These are phyloP conservation scores for Hordeum pubiflorum DNA, from an alignment of 202 grass and related monocot genomes.

Conservation along the genomic window DNA sequence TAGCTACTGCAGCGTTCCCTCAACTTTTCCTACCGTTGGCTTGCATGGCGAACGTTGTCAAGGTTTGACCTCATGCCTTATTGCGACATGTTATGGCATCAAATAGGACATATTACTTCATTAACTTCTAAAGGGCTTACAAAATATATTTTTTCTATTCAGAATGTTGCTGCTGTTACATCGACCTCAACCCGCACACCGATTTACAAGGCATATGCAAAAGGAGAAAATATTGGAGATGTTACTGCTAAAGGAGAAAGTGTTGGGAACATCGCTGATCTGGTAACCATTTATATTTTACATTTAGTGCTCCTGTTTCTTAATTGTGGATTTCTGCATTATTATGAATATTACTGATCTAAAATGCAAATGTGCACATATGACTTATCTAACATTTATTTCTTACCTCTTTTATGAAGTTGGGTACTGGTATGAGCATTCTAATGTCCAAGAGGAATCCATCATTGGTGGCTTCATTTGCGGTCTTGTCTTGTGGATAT, in stretches of 20 bases:
- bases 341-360: not conserved
- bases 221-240: slow-evolving; percentile 98
- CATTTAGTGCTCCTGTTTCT: not conserved
- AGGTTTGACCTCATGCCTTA: slow-evolving; percentile 44
- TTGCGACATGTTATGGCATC: not conserved
- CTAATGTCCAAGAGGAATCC: slow-evolving; percentile 94
- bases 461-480: slow-evolving; percentile 81
- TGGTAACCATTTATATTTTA: slow-evolving; percentile 50
- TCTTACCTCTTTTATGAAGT: slow-evolving; percentile 35
- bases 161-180: slow-evolving; percentile 99
- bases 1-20: slow-evolving; percentile 87
- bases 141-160: not conserved
- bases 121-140: slow-evolving; percentile 16
- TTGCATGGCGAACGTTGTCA: slow-evolving; percentile 91
- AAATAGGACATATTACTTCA: not conserved
- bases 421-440: slow-evolving; percentile 93
- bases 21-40: slow-evolving; percentile 99
- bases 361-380: not conserved
- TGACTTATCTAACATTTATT: not conserved
- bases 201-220: slow-evolving; percentile 97
- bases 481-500: slow-evolving; percentile 87
- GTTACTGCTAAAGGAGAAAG: slow-evolving; percentile 99
- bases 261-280: slow-evolving; percentile 95
- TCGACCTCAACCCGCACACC: slow-evolving; percentile 95
- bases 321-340: not conserved